A percentile compares a stretch with the other conserved stretches of the same genome.
phyloP scores from a whole-genome alignment of 805 yeast species.

The Candida maesae region DNA sequence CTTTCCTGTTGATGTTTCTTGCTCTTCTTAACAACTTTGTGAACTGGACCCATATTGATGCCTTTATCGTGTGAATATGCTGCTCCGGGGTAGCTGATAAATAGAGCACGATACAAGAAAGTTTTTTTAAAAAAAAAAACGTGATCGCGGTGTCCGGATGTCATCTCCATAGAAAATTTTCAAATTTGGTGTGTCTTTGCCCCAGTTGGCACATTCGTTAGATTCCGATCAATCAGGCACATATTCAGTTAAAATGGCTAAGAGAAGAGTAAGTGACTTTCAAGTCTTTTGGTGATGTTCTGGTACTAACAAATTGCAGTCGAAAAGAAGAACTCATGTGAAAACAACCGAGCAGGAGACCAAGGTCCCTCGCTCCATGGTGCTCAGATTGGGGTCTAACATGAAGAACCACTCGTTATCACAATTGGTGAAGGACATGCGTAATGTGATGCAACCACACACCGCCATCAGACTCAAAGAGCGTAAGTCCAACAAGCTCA shows the following conservation, averaged over 20 bases:
- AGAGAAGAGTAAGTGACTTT: slow-evolving; percentile 42
- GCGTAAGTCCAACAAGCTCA: slow-evolving; percentile 79
- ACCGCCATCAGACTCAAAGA: slow-evolving; percentile 88
- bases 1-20: slow-evolving; percentile 31
- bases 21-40: slow-evolving; percentile 20
- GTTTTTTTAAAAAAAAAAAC: no score
- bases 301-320: slow-evolving; percentile 31
- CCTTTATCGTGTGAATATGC: background rate
- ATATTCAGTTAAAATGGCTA: slow-evolving; percentile 46
- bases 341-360: slow-evolving; percentile 62
- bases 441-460: slow-evolving; percentile 93
- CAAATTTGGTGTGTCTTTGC: background rate
- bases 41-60: background rate
- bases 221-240: no score
- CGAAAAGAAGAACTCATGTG: slow-evolving; percentile 85
- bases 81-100: background rate
- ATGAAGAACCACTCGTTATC: slow-evolving; percentile 75
- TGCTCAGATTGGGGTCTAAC: slow-evolving; percentile 76
- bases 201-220: background rate
- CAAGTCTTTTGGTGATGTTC: background rate
- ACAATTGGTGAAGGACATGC: slow-evolving; percentile 82
- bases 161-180: slow-evolving; percentile 23
- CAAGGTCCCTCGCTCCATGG: slow-evolving; percentile 90
- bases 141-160: slow-evolving; percentile 30
- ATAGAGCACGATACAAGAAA: background rate